phyloP scores from a whole-genome alignment of 2,329 filamentous ascomycete genomes.

The Penicillium occitanis region DNA sequence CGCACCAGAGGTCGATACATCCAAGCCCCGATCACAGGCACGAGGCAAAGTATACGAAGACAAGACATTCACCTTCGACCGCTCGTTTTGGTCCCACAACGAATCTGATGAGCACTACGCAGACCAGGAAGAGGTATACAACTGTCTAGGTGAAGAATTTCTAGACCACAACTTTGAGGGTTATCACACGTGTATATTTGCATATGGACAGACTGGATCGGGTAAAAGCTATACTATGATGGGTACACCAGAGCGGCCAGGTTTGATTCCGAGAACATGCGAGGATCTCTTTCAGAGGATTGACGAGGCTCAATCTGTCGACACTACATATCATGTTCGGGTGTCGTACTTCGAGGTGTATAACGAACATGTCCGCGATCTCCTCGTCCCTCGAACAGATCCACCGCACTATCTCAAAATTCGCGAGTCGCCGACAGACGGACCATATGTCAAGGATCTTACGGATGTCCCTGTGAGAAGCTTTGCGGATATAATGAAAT shows the following conservation, averaged over 20 bases:
- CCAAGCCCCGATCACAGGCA: conserved; percentile 61
- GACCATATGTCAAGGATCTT: conserved; percentile 94
- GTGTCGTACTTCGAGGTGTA: conserved; percentile 99
- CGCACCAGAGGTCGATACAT: conserved; percentile 61
- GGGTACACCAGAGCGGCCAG: conserved; percentile 80
- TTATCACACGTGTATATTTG: conserved; percentile 98
- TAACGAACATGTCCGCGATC: conserved; percentile 96
- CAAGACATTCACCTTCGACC: conserved; percentile 93
- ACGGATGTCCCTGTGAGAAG: conserved; percentile 89
- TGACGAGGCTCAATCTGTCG: conserved; percentile 77
- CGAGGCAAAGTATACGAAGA: conserved; percentile 75
- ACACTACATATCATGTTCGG: conserved; percentile 94
- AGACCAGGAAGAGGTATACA: conserved; percentile 89
- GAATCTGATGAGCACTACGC: conserved; percentile 80
- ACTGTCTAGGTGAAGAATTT: conserved; percentile 91
- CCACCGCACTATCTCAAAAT: conserved; percentile 94
- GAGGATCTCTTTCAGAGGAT: conserved; percentile 95
- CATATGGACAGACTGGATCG: conserved; percentile 95
- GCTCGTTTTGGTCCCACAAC: conserved; percentile 96
- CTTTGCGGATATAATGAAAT: conserved; percentile 80
- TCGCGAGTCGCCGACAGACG: conserved; percentile 89
- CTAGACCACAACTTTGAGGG: conserved; percentile 99
- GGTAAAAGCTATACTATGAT: conserved; percentile 99
- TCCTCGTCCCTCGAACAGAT: conserved; percentile 77
- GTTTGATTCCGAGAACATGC: conserved; percentile 91